phyloP scores from a whole-genome alignment of 2,329 filamentous ascomycete species.

The Emydomyces testavorans region DNA sequence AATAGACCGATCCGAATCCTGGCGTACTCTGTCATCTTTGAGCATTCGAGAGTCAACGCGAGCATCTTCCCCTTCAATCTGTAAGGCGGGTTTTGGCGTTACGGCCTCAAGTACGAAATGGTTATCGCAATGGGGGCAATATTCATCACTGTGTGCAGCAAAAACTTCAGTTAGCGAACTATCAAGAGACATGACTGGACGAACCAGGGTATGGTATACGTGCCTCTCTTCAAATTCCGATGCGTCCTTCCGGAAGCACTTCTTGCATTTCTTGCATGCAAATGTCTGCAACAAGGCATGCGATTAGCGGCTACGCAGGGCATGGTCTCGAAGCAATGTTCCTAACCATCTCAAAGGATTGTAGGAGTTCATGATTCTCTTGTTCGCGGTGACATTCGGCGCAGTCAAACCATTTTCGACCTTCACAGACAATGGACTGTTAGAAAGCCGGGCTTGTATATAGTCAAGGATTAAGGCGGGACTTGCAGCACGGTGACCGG shows the following conservation, averaged over 20 bases:
- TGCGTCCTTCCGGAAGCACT: conserved; percentile 91
- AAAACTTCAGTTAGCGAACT: background rate
- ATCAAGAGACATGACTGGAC: background rate
- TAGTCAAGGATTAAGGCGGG: background rate
- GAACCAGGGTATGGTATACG: background rate
- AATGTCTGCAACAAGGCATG: conserved; percentile 43
- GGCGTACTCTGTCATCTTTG: conserved; percentile 69
- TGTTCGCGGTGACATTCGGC: conserved; percentile 82
- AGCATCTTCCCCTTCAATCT: conserved; percentile 84
- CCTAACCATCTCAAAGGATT: conserved; percentile 66
- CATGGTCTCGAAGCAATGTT: background rate
- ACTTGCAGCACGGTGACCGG: conserved; percentile 85
- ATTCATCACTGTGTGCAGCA: conserved; percentile 61
- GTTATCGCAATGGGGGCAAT: conserved; percentile 98
- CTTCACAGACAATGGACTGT: conserved; percentile 34
- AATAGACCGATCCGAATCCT: conserved; percentile 50
- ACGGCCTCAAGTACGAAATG: conserved; percentile 89
- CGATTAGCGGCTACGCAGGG: background rate
- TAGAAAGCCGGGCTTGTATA: background rate
- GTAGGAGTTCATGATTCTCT: conserved; percentile 62
- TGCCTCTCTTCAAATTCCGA: conserved; percentile 77
- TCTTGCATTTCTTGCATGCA: conserved; percentile 97
- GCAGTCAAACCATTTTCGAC: conserved; percentile 97
- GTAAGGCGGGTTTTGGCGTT: conserved; percentile 68
- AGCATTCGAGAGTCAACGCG: conserved; percentile 79